Conservation (phyloP, 1,284 basidiomycete genomes). For the Tilletia setariae region DNA sequence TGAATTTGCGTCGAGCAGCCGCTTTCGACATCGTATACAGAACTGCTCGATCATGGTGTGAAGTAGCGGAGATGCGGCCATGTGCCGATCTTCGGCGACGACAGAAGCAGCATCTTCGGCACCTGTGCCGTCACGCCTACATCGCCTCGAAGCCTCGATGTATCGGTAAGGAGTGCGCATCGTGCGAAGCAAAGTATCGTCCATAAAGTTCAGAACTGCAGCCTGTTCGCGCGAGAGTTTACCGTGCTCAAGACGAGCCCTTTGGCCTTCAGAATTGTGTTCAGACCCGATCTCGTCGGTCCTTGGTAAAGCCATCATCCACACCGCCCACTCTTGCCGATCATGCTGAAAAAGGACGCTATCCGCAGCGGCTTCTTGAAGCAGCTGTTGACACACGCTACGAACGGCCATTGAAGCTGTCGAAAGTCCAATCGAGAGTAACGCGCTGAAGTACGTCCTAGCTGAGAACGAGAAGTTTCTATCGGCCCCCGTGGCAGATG, state of each 20-base stretch:
- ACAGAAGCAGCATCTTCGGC: slow-evolving; percentile 22
- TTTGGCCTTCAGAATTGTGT: slow-evolving; percentile 20
- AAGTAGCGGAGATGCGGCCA: slow-evolving; percentile 58
- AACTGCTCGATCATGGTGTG: slow-evolving; percentile 33
- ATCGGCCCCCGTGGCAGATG: too few relatives aligned
- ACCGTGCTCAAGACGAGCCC: not conserved
- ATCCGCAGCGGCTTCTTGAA: slow-evolving; percentile 57
- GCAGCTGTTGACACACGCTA: slow-evolving; percentile 26
- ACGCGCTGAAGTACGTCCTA: slow-evolving; percentile 31
- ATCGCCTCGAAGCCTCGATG: slow-evolving; percentile 66
- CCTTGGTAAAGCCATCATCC: slow-evolving; percentile 61
- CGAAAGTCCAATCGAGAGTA: slow-evolving; percentile 30
- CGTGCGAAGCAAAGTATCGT: slow-evolving; percentile 81
- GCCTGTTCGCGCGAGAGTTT: slow-evolving; percentile 60
- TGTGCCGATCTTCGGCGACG: slow-evolving; percentile 56
- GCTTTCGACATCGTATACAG: slow-evolving; percentile 33
- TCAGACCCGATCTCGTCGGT: not conserved
- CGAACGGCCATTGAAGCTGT: slow-evolving; percentile 30
- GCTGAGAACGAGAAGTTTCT: not conserved
- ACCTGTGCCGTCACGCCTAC: slow-evolving; percentile 23
- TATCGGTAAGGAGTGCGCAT: slow-evolving; percentile 82
- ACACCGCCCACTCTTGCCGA: slow-evolving; percentile 68
- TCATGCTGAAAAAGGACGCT: slow-evolving; percentile 81
- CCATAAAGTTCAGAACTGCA: slow-evolving; percentile 70
- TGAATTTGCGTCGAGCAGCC: slow-evolving; percentile 22